Evolutionary conservation across 2,329 filamentous ascomycete species (phyloP).

Genomic region (Drechslerella dactyloides): DNA sequence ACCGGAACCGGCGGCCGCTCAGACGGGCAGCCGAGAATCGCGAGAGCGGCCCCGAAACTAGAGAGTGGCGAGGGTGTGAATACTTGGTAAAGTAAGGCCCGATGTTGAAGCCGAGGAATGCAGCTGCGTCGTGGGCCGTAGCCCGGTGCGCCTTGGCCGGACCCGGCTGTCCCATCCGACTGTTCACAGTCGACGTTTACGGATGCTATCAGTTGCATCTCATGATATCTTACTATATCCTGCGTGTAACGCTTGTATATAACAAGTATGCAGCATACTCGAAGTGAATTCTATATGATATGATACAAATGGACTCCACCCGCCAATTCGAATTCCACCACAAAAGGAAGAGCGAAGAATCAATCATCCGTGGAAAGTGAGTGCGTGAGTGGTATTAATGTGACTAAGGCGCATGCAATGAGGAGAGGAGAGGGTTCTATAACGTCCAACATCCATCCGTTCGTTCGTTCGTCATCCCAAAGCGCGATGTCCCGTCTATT

Average conservation of each 20-base stretch:
- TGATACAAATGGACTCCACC: no score
- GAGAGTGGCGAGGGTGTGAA: no score
- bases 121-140: neutral
- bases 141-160: conserved; percentile 2
- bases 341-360: no score
- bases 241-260: no score
- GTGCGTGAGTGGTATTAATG: neutral
- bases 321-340: no score
- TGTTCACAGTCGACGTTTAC: neutral
- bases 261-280: no score
- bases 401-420: neutral
- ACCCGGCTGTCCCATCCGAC: neutral
- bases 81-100: neutral
- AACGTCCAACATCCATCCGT: conserved; percentile 25
- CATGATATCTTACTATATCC: no score
- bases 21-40: neutral
- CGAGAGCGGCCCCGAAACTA: no score
- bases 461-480: neutral
- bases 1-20: conserved; percentile 29
- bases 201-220: no score
- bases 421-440: conserved; percentile 38
- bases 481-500: no score
- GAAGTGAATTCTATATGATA: no score
- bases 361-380: no score
- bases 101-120: neutral